Evolutionary conservation across 2,329 filamentous ascomycete genomes (phyloP), one percentile per base, ranked within the genome.

Genomic region (Aspergillus ibericus): DNA sequence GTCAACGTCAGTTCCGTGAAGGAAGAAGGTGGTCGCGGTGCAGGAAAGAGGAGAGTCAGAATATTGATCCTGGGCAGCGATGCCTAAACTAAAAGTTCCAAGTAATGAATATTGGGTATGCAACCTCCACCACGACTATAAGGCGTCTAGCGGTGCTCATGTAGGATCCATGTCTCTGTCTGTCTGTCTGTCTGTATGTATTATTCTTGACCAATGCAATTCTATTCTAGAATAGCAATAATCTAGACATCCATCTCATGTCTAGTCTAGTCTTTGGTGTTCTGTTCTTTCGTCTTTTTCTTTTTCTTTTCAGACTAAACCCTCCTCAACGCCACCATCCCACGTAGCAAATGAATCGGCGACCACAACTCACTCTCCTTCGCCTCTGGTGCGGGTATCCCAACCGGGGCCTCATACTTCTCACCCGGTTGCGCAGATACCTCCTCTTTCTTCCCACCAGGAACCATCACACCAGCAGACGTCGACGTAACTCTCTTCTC

Each of bases 1-100:
- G 93, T 99, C 13, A 86, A 88, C 72, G 92, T 99, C 64, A 91
- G 87, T 68, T 96, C 98, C 73, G 89, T 96, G 72, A 91, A 93
- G 81, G 95, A 99, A 75, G 91, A 96, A 62, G 76, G 74, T 38
- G 74, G 75, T 18, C 74, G 78, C 79, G 86, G 86, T 60, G 97
- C 93, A n/a, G 95, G 95, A 56, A 99, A 98, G 87, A 86, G 95
- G 64, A 93, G 76, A 62, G 78, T 81, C 9, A 69, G 78, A 32
- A 76, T 80, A 53, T 66, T 80, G 59, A 72, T 80, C 29, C 63
- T 75, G 20, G 71, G 71, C 22, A 65, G 68, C 56, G 59, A 55
- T 42, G 65, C 61, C 44, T 61, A 64, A 54, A 50, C 34, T 36
- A 38, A 52, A 36, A 49, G 27, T 38, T 51, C 57, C 15, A 50